Percentiles rank a stretch among this genome's conserved stretches.
phyloP scores from a whole-genome alignment of 2,329 filamentous ascomycete genomes.

The Neofusicoccum sp. region DNA sequence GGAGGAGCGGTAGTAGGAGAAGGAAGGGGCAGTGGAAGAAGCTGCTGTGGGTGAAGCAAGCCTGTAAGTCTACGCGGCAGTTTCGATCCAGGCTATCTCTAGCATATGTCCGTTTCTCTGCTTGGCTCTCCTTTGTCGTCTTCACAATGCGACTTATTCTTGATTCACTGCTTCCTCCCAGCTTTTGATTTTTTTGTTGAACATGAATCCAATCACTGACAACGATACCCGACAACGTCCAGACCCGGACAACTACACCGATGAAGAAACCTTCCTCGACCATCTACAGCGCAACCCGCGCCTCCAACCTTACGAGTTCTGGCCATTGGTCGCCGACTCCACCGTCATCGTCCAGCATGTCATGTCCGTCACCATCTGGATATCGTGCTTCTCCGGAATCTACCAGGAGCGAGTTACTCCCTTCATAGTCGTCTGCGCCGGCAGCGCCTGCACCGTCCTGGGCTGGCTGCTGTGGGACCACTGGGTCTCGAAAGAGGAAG shows the following conservation, averaged over 20 bases:
- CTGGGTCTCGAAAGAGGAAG: slow-evolving; percentile 75
- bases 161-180: background rate
- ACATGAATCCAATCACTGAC: background rate
- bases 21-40: slow-evolving; percentile 86
- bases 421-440: slow-evolving; percentile 82
- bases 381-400: slow-evolving; percentile 90
- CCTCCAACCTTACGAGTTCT: slow-evolving; percentile 94
- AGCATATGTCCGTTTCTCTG: background rate
- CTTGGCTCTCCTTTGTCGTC: too few relatives aligned
- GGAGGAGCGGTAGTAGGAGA: slow-evolving; percentile 64
- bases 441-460: slow-evolving; percentile 75
- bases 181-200: slow-evolving; percentile 4
- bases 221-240: background rate
- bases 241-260: slow-evolving; percentile 99
- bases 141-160: background rate
- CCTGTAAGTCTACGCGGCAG: slow-evolving; percentile 57
- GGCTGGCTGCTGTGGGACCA: slow-evolving; percentile 91
- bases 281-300: slow-evolving; percentile 92
- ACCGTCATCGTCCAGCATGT: slow-evolving; percentile 97
- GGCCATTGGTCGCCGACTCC: slow-evolving; percentile 90
- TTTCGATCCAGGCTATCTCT: too few relatives aligned
- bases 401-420: slow-evolving; percentile 84
- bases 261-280: slow-evolving; percentile 93
- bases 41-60: slow-evolving; percentile 95
- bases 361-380: slow-evolving; percentile 89